A percentile compares a stretch with the other conserved stretches of the same genome.
These are phyloP conservation scores for Amanita polypyramis DNA, from an alignment of 768 basidiomycete species.

Conservation along the genomic window DNA sequence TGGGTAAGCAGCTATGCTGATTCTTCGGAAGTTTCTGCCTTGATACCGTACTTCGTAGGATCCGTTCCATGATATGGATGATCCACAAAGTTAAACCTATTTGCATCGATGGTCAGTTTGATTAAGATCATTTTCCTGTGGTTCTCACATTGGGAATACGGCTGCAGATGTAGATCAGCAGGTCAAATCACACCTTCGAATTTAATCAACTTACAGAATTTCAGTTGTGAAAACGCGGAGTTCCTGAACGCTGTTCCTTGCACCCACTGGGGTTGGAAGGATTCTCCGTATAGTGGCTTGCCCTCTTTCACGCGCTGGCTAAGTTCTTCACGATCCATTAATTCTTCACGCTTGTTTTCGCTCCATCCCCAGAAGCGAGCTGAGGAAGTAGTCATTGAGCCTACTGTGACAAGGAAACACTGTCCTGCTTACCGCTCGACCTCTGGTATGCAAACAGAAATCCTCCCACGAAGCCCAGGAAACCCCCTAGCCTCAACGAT, in stretches of 20 bases:
- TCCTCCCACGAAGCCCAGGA: conserved; percentile 82
- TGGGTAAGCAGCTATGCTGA: conserved; percentile 14
- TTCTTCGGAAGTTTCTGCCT: conserved; percentile 17
- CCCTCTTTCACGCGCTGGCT: conserved; percentile 65
- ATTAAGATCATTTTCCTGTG: background rate
- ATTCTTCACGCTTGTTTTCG: conserved; percentile 79
- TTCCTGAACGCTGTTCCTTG: conserved; percentile 82
- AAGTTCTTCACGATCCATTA: conserved; percentile 69
- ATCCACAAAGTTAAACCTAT: conserved; percentile 92
- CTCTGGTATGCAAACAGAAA: conserved; percentile 91
- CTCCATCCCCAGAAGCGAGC: conserved; percentile 95
- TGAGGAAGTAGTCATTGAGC: conserved; percentile 18
- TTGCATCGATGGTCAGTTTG: conserved; percentile 7
- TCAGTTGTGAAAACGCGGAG: conserved; percentile 88
- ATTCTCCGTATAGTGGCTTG: conserved; percentile 79
- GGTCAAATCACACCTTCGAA: conserved; percentile 3
- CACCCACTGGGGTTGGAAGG: conserved; percentile 74
- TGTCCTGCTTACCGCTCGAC: conserved; percentile 59
- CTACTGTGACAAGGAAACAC: conserved; percentile 6
- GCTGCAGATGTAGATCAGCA: conserved; percentile 26
- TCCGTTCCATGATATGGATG: conserved; percentile 83
- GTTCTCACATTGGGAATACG: conserved; percentile 63
- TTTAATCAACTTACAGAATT: conserved; percentile 56
- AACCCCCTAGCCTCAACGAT: conserved; percentile 42
- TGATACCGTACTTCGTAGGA: conserved; percentile 63